Evolutionary conservation across 176 grass and related monocot species (phyloP).

Genomic region (Elymus sibiricus): DNA sequence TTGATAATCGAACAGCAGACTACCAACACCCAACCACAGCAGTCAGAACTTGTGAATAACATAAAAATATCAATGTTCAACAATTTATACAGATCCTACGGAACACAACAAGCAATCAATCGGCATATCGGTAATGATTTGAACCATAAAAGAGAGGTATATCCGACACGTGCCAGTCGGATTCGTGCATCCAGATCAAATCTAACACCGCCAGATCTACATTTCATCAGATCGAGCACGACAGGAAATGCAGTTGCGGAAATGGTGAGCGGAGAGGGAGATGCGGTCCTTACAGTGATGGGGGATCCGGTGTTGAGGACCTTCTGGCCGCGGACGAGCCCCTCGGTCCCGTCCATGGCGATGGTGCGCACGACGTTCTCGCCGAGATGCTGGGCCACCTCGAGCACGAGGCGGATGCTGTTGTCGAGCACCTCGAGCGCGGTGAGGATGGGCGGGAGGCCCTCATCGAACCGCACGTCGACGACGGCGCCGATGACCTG

Average conservation of each 20-base stretch:
- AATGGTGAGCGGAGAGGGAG: not conserved
- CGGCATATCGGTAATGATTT: not conserved
- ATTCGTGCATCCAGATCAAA: conserved; percentile 16
- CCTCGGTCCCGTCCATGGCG: conserved; percentile 98
- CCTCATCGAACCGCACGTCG: conserved; percentile 85
- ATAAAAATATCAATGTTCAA: not conserved
- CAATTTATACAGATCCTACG: not conserved
- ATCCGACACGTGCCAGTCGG: not conserved
- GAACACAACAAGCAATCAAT: not conserved
- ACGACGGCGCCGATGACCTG: conserved; percentile 99
- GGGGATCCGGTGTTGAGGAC: conserved; percentile 98
- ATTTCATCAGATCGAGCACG: conserved; percentile 29
- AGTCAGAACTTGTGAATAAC: not conserved
- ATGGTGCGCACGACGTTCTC: conserved; percentile 97
- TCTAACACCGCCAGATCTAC: not conserved
- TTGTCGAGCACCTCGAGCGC: conserved; percentile 98
- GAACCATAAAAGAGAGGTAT: not conserved
- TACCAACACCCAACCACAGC: not conserved
- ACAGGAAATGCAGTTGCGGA: conserved; percentile 4
- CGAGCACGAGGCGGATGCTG: conserved; percentile 89
- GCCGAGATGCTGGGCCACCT: conserved; percentile 94
- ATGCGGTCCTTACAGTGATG: conserved; percentile 64
- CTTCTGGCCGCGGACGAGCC: conserved; percentile 88
- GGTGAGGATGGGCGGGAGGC: conserved; percentile 91
- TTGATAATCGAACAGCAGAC: too few relatives aligned